Evolutionary conservation across 1,139 yeast species (phyloP).

Genomic region (Debaryomyces udenii): DNA sequence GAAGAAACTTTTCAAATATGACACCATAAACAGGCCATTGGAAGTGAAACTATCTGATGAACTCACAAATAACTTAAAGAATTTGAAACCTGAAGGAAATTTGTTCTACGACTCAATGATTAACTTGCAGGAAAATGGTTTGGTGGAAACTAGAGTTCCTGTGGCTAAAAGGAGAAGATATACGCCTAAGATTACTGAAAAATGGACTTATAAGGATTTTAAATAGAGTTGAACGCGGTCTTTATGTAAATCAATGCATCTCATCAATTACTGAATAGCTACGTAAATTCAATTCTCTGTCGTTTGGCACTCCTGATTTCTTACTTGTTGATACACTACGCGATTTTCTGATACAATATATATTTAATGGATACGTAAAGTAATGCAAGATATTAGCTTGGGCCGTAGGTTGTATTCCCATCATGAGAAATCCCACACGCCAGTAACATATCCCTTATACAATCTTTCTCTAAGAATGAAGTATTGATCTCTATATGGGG

Average conservation of each 20-base stretch:
- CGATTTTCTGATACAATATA: slow-evolving; percentile 1
- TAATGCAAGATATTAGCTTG: slow-evolving; percentile 8
- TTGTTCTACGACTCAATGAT: slow-evolving; percentile 80
- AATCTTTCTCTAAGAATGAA: slow-evolving; percentile 53
- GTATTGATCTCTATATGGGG: slow-evolving; percentile 54
- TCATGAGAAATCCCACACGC: slow-evolving; percentile 50
- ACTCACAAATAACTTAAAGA: slow-evolving; percentile 79
- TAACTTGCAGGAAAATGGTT: slow-evolving; percentile 80
- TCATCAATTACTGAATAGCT: too few species aligned
- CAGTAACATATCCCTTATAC: slow-evolving; percentile 52
- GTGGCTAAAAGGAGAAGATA: slow-evolving; percentile 67
- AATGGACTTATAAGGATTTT: slow-evolving; percentile 91
- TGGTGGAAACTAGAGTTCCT: slow-evolving; percentile 81
- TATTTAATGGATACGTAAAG: slow-evolving; percentile 6
- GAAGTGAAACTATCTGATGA: slow-evolving; percentile 92
- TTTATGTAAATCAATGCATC: neutral
- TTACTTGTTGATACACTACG: neutral
- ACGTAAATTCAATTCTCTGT: too few species aligned
- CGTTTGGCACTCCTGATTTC: neutral
- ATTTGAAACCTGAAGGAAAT: slow-evolving; percentile 89
- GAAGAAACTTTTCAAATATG: slow-evolving; percentile 54
- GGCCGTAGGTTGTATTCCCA: slow-evolving; percentile 1
- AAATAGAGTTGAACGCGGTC: slow-evolving; percentile 39
- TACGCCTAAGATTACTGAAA: slow-evolving; percentile 77
- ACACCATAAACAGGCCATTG: slow-evolving; percentile 62